These are phyloP conservation scores for Isabelozyma gotoi DNA, from an alignment of 805 yeast species.

Conservation along the genomic window DNA sequence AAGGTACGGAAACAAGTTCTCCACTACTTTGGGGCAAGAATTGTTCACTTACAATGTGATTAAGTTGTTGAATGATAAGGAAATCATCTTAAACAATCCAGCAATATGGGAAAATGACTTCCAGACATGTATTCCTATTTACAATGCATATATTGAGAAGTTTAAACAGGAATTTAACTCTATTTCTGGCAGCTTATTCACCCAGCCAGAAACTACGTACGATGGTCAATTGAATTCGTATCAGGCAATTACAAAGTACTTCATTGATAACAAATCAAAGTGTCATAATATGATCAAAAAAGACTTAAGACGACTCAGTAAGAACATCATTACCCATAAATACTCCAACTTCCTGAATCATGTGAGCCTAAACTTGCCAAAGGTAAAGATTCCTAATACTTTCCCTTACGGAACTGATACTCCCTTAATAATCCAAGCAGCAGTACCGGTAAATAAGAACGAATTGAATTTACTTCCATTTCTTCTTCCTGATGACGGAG, in stretches of 20 bases:
- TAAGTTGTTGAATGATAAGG: constrained; percentile 10
- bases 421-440: constrained; percentile 7
- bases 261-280: constrained; percentile 7
- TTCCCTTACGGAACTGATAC: constrained; percentile 3
- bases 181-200: constrained; percentile 1
- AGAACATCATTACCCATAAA: constrained; percentile 1
- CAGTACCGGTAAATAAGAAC: constrained; percentile 3
- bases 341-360: constrained; percentile 2
- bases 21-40: constrained; percentile 11
- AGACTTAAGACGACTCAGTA: constrained; percentile 6
- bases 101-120: constrained; percentile 6
- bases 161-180: constrained; percentile 3
- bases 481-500: constrained; percentile 6
- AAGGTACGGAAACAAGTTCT: constrained; percentile 2
- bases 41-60: constrained; percentile 11
- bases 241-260: constrained; percentile 6
- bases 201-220: background rate
- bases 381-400: constrained; percentile 6
- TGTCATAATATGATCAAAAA: constrained; percentile 8
- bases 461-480: constrained; percentile 12
- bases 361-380: constrained; percentile 9
- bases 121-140: constrained; percentile 1
- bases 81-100: constrained; percentile 7
- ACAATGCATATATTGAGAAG: constrained; percentile 5
- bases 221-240: constrained; percentile 5